These are phyloP conservation scores for Malus hybrid DNA, from an alignment of 331 rosid species.

Conservation along the genomic window DNA sequence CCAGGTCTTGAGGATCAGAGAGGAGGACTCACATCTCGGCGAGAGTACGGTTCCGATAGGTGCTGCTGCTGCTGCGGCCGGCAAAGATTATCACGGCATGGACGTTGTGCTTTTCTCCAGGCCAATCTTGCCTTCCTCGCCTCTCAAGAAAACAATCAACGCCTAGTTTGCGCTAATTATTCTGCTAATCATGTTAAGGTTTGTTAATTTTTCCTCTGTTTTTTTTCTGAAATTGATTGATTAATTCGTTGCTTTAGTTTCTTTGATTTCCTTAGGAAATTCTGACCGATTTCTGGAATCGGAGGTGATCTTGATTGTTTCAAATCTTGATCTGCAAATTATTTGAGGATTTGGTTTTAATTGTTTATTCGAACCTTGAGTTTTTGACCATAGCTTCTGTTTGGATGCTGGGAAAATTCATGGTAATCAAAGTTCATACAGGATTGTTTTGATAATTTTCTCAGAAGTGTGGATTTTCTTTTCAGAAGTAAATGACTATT, in stretches of 20 bases:
- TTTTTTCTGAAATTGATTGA: neutral
- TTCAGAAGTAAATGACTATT: neutral
- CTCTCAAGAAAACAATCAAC: constrained; percentile 28
- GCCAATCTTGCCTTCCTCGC: constrained; percentile 35
- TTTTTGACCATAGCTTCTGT: neutral
- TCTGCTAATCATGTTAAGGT: neutral
- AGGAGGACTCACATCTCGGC: constrained; percentile 43
- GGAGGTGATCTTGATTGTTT: neutral
- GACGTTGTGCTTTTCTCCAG: constrained; percentile 19
- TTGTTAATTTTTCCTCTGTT: neutral
- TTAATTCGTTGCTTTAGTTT: neutral
- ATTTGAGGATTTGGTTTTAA: neutral
- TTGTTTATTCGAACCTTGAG: neutral
- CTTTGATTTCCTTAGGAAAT: too few species aligned
- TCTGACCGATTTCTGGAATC: too few species aligned
- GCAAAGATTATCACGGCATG: constrained; percentile 18
- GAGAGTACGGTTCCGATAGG: constrained; percentile 8
- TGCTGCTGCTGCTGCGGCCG: neutral
- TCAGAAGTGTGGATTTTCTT: neutral
- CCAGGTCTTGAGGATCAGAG: constrained; percentile 46
- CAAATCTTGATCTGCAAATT: neutral
- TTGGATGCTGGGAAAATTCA: neutral
- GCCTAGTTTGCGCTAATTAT: neutral
- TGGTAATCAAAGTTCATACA: too few species aligned
- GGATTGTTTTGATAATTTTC: too few species aligned